A percentile compares a stretch with the other conserved stretches of the same genome.
phyloP scores from a whole-genome alignment of 176 grass and related monocot species.

The Alloteropsis semialata region DNA sequence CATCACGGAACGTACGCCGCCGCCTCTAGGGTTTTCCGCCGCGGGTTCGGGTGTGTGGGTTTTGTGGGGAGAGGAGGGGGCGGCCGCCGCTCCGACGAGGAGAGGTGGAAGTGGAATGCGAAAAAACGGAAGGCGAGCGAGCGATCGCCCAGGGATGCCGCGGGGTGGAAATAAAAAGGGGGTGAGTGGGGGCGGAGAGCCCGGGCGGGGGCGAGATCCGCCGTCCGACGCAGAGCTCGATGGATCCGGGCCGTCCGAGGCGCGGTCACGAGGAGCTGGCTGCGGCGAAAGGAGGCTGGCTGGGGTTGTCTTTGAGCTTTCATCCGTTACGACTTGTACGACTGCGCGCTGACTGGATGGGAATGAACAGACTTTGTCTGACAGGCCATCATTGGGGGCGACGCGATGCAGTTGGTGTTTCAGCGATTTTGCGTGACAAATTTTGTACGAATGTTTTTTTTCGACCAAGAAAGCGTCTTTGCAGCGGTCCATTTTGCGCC shows the following conservation, averaged over 20 bases:
- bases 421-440: too few species aligned
- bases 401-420: too few species aligned
- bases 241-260: neutral
- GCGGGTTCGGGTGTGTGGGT: neutral
- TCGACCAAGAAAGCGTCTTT: too few species aligned
- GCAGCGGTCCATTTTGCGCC: too few species aligned
- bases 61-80: neutral
- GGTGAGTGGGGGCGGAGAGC: neutral
- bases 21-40: conserved; percentile 3
- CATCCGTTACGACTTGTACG: neutral
- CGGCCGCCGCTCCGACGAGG: neutral
- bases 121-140: neutral
- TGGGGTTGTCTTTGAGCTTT: neutral
- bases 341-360: neutral
- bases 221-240: neutral
- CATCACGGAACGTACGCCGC: neutral
- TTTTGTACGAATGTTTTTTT: too few species aligned
- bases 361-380: neutral
- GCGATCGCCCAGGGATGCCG: neutral
- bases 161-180: neutral
- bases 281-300: neutral
- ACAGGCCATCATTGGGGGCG: too few species aligned
- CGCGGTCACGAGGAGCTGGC: neutral
- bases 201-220: neutral
- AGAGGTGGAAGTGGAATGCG: neutral